Conservation (phyloP, 768 basidiomycete species). For the Nevesoporus exiguus region DNA sequence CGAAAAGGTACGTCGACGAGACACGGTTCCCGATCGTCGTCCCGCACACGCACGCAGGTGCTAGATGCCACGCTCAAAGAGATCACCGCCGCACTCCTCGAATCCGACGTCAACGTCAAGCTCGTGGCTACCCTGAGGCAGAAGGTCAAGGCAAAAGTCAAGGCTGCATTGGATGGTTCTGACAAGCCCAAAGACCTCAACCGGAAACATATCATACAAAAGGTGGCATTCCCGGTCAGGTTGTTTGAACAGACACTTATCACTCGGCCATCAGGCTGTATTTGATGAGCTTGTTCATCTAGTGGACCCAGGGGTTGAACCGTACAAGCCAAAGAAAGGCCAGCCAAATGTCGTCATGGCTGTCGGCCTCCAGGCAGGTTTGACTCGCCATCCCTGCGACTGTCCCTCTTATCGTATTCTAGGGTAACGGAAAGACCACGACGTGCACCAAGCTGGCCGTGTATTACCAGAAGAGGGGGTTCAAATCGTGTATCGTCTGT, state of each 20-base stretch:
- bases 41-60: conserved; percentile 49
- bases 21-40: neutral
- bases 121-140: conserved; percentile 82
- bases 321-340: conserved; percentile 95
- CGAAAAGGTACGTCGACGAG: conserved; percentile 63
- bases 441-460: conserved; percentile 99
- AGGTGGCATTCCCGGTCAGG: conserved; percentile 44
- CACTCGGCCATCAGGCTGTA: conserved; percentile 59
- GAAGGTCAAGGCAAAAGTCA: conserved; percentile 89
- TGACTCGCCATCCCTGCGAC: neutral
- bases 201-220: conserved; percentile 86
- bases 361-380: conserved; percentile 84
- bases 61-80: conserved; percentile 94
- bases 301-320: conserved; percentile 93
- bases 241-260: conserved; percentile 8
- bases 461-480: conserved; percentile 94
- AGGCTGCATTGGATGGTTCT: conserved; percentile 67
- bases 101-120: conserved; percentile 98
- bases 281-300: conserved; percentile 95
- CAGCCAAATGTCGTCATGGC: conserved; percentile 96
- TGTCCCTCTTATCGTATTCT: conserved; percentile 6
- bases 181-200: conserved; percentile 80
- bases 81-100: conserved; percentile 88
- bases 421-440: conserved; percentile 99
- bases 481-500: conserved; percentile 96